Evolutionary conservation across 2,329 filamentous ascomycete species (phyloP).

Genomic region (Fusarium pininemorale): DNA sequence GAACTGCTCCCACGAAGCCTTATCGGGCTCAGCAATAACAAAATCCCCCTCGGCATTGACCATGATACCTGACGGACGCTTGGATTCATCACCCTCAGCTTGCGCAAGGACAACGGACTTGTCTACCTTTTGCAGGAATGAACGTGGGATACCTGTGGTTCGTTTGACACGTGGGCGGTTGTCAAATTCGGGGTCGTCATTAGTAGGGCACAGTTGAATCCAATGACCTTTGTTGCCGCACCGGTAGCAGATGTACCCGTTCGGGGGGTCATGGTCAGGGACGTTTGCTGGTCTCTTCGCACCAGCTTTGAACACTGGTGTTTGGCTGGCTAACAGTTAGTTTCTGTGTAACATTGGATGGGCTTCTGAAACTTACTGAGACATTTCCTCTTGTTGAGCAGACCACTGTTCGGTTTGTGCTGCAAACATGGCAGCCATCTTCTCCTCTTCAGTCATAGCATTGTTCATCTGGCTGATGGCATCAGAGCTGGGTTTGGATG

Average conservation of each 20-base stretch:
- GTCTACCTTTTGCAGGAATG: constrained; percentile 94
- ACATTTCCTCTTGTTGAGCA: constrained; percentile 91
- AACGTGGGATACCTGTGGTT: constrained; percentile 95
- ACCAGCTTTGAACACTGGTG: constrained; percentile 67
- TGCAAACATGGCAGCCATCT: constrained; percentile 90
- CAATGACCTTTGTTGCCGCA: constrained; percentile 99
- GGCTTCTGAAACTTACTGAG: constrained; percentile 66
- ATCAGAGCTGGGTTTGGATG: constrained; percentile 64
- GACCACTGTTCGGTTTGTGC: constrained; percentile 92
- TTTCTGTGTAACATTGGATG: constrained; percentile 3
- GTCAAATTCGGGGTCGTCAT: constrained; percentile 96
- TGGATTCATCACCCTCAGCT: constrained; percentile 81
- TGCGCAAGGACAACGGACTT: constrained; percentile 81
- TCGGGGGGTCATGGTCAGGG: constrained; percentile 91
- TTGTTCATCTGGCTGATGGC: constrained; percentile 74
- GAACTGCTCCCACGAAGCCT: constrained; percentile 95
- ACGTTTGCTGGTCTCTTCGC: constrained; percentile 77
- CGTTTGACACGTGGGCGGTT: constrained; percentile 92
- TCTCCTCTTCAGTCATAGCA: constrained; percentile 91
- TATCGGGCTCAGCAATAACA: constrained; percentile 95
- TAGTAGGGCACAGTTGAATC: constrained; percentile 98
- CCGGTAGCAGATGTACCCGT: constrained; percentile 94
- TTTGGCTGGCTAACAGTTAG: constrained; percentile 62
- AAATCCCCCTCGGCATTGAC: constrained; percentile 97
- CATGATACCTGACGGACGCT: constrained; percentile 91